phyloP scores from a whole-genome alignment of 75 land plant species.

The Cryptomeria japonica region DNA sequence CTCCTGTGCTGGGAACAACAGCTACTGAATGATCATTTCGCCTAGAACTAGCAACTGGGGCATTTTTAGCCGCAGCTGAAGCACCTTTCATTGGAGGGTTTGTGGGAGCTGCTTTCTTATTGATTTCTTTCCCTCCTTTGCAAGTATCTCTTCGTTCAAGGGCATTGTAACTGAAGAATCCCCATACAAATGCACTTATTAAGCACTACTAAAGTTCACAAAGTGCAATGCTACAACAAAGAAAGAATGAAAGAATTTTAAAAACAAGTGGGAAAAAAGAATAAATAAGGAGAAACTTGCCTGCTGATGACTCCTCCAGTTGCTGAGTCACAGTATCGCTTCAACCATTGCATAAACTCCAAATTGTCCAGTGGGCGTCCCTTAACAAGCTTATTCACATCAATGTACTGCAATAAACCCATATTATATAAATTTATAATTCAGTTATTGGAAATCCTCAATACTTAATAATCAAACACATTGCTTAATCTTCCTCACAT shows the following conservation, averaged over 20 bases:
- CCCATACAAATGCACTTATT: background rate
- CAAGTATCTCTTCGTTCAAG: constrained; percentile 70
- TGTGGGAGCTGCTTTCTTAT: constrained; percentile 41
- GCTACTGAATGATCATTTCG: constrained; percentile 27
- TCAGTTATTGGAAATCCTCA: background rate
- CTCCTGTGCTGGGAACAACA: constrained; percentile 6
- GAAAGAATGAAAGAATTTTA: too few relatives aligned
- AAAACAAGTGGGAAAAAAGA: too few relatives aligned
- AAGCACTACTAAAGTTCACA: background rate
- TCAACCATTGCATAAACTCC: constrained; percentile 83
- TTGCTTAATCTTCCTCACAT: background rate
- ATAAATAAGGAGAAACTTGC: constrained; percentile 22
- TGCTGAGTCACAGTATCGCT: constrained; percentile 76
- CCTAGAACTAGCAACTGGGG: constrained; percentile 24
- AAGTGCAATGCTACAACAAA: background rate
- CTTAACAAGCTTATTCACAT: constrained; percentile 77
- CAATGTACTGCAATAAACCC: constrained; percentile 48
- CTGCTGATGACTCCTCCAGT: constrained; percentile 58
- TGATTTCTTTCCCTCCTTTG: constrained; percentile 55
- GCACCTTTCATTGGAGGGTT: constrained; percentile 34
- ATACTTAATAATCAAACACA: background rate
- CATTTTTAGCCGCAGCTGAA: constrained; percentile 31
- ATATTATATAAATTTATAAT: background rate
- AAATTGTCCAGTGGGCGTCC: constrained; percentile 77
- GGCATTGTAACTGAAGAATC: constrained; percentile 63